Base-by-base conservation (phyloP, 805 yeast genomes). In the Tetrapisispora taiwanensis region DNA sequence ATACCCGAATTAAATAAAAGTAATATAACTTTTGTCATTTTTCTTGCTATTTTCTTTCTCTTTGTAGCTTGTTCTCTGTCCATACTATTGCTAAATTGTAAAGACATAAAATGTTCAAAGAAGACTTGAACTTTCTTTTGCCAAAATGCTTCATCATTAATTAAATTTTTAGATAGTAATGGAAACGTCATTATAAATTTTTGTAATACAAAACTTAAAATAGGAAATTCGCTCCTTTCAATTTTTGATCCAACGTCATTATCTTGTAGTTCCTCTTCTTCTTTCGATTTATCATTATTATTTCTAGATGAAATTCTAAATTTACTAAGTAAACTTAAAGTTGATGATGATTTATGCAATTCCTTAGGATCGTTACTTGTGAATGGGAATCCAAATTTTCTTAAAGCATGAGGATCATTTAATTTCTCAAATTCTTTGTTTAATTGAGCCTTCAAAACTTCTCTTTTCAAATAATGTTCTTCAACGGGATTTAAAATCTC, bases 401-500 rank as follows among this genome's bases (percentile, higher is more conserved):
- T 69, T 34, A 90, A 67, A 12, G 88, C 81, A 17, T 74, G 66
- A 28, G 78, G 75, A 47, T 78, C 76, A 48, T 79, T 74, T 34
- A 88, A 63, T 19, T 60, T 60, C 26, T 68, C 74, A 35, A 87
- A 68, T 60, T 90, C 98, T 5, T 70, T 57, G 12, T 72, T 70
- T 28, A 88, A 64, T 55, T 84, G 75, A 12, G 73, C 68, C 48
- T 76, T 73, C 24, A 90, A 66, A 15, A 90, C 70, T 63, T 85
- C 89, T 54, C 94, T 78, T 62, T 90, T 90, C 43, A 92, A 71
- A 60, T 83, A 84, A 56, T 90, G 97, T 62, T 87, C 95, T 59
- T 89, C 86, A 0, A 75, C 69, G 3, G 89, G 42, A 17, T 20
- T 44, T 7, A 44, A 14, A 18, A 26, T 7, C 6, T 3, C 10